Base-by-base conservation (phyloP, 1,284 basidiomycete genomes). In the Ustilago sp. region DNA sequence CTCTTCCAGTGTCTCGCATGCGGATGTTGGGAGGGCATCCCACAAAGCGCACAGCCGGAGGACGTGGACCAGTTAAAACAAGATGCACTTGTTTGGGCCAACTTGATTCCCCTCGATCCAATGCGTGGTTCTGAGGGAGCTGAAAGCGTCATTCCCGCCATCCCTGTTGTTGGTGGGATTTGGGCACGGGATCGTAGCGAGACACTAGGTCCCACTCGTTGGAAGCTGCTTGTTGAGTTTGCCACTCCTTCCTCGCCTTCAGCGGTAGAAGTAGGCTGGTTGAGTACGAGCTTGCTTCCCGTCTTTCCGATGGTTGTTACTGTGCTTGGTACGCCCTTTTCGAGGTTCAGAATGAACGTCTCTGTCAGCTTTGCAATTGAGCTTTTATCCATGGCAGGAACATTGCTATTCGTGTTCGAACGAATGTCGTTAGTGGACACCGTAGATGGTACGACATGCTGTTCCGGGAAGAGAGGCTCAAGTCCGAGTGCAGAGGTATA, bases 271-370 rank as follows among this genome's bases (percentile, higher is more conserved):
- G n/a, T 45, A 19, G 43, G n/a, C n/a, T 32, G 43, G 59, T 69
- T 65, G 55, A 82, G 71, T 0, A 84, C 79, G n/a, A 85, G 76
- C 72, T 85, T 85, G 57, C 66, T 65, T 3, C 79, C 80, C 15
- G 82, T 84, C 41, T 74, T 74, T 4, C 72, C 77, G 41, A 85
- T 78, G 2, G 83, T 84, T 38, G 72, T 77, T 8, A 84, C 82
- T 0, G 83, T 85, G 17, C 76, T 79, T 8, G 82, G 71, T 28
- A 85, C 83, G 31, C 82, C 79, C 13, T 68, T 60, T 65, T 85
- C 83, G 6, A 85, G 69, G 32, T 80, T 75, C 19, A 75, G 53
- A 45, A 85, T 77, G 12, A 85, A 81, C 11, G 80, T 79, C 45
- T 80, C 76, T 0, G 83, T 78, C 35, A 85, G 59, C 8, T 77